Conservation (phyloP, 2,329 filamentous ascomycete genomes). For the Parastagonospora avenae region DNA sequence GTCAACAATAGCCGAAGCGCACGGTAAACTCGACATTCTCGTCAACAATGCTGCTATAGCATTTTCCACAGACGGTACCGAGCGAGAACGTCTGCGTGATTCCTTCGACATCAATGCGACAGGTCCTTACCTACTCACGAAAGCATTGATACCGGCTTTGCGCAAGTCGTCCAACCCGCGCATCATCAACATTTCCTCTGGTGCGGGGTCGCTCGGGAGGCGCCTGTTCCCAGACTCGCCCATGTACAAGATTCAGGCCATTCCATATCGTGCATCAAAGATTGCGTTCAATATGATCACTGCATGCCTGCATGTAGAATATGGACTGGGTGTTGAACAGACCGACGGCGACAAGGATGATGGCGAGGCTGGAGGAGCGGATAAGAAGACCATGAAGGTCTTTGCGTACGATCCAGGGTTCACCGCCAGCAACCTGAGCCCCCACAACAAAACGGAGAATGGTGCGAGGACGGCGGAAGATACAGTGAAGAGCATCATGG, state of each 20-base stretch:
- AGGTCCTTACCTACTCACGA: constrained; percentile 31
- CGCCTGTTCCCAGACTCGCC: constrained; percentile 30
- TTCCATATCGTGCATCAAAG: constrained; percentile 46
- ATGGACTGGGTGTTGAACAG: constrained; percentile 20
- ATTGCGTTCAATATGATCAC: constrained; percentile 49
- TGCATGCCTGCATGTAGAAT: constrained; percentile 38
- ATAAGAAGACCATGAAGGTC: constrained; percentile 36
- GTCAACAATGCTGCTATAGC: constrained; percentile 49
- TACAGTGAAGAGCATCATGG: constrained; percentile 41
- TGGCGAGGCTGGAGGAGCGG: constrained; percentile 6
- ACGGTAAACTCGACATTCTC: constrained; percentile 46
- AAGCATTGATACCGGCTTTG: constrained; percentile 23
- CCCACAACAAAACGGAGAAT: constrained; percentile 40
- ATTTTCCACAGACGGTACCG: constrained; percentile 12
- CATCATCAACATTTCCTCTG: constrained; percentile 46
- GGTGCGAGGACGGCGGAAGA: constrained; percentile 44
- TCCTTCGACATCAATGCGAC: constrained; percentile 39
- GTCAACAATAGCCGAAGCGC: constrained; percentile 21
- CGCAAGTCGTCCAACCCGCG: constrained; percentile 24
- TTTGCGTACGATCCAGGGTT: constrained; percentile 49
- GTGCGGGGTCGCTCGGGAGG: constrained; percentile 40
- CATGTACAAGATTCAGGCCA: constrained; percentile 31
- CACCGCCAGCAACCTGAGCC: constrained; percentile 41
- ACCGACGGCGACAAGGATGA: constrained; percentile 5
- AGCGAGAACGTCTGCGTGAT: constrained; percentile 31